Base-by-base conservation (phyloP, 768 basidiomycete genomes). In the Lactifluus piperatus region DNA sequence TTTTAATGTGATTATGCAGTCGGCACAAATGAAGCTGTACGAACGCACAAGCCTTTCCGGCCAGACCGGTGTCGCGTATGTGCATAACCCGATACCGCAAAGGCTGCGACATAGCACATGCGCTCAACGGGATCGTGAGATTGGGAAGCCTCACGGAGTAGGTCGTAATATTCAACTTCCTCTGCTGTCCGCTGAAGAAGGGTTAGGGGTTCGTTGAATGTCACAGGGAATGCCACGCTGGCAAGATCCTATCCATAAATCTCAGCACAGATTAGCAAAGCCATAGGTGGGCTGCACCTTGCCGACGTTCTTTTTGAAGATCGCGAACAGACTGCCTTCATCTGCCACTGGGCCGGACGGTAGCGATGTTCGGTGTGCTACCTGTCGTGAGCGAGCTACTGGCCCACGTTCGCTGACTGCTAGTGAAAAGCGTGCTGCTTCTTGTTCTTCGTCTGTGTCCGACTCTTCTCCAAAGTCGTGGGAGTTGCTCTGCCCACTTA, bases 161-260 rank as follows among this genome's bases (percentile, higher is more conserved):
- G 72, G 44, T 77, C 73, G 51, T 80, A 77, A 65, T 93, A 93
- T 73, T 94, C 91, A 13, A 91, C 68, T 69, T 92, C 91, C 71
- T 93, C 91, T 0, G 91, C 91, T 32, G 80, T 77, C 62, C 88
- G 77, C 70, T 94, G 92, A 10, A 93, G 76, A 43, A 94, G 75
- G 0, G 87, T 88, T 36, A 94, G 71, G 30, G 91, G 91, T 65
- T 94, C 91, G 64, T 94, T 94, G 74, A 94, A 94, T 2, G 85
- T 81, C 2, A 94, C 88, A n/a, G 91, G 91, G 59, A 94, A 82
- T 2, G 86, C 77, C 29, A 93, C 85, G 34, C 86, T 85, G 14
- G 89, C 85, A 9, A 92, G 74, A 70, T 93, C 91, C 90, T 92
- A 57, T 9, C 44, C 43, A 10, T 50, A 34, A 13, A 20, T 24